A percentile compares a stretch with the other conserved stretches of the same genome.
Conservation (phyloP, 148 eudicot genomes). For the Limonium bicolor region DNA sequence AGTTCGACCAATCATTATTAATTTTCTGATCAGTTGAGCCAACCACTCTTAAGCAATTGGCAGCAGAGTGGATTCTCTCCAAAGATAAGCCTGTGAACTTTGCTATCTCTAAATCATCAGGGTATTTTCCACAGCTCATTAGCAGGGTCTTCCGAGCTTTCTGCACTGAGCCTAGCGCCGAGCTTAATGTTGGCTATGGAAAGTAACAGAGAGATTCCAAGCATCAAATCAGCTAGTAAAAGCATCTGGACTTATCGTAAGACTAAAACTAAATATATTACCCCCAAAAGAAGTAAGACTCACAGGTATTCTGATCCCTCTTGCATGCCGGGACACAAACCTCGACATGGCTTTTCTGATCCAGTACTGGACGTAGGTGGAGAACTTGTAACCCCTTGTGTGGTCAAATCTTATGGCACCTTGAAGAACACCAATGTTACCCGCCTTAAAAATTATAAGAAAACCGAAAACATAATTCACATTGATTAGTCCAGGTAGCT, state of each 20-base stretch:
- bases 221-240: neutral
- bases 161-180: slow-evolving; percentile 49
- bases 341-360: slow-evolving; percentile 67
- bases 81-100: slow-evolving; percentile 63
- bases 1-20: slow-evolving; percentile 23
- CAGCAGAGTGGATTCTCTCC: slow-evolving; percentile 45
- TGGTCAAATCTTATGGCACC: slow-evolving; percentile 87
- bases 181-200: slow-evolving; percentile 41
- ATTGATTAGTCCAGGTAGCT: neutral
- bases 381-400: slow-evolving; percentile 69
- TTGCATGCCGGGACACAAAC: slow-evolving; percentile 50
- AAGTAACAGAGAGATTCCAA: neutral
- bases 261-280: too few species aligned
- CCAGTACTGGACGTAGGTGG: slow-evolving; percentile 89
- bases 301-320: slow-evolving; percentile 78
- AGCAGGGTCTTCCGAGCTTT: slow-evolving; percentile 54
- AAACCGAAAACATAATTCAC: neutral
- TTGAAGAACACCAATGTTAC: slow-evolving; percentile 61
- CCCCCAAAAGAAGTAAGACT: slow-evolving; percentile 4
- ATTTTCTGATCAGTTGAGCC: slow-evolving; percentile 61
- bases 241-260: neutral
- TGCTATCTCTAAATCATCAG: slow-evolving; percentile 54
- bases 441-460: slow-evolving; percentile 41
- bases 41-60: slow-evolving; percentile 62
- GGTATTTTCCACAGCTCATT: slow-evolving; percentile 40